Percentiles rank a stretch among this genome's conserved stretches.
phyloP scores from a whole-genome alignment of 495 filamentous ascomycete species.

The Penicillium egyptiacum region DNA sequence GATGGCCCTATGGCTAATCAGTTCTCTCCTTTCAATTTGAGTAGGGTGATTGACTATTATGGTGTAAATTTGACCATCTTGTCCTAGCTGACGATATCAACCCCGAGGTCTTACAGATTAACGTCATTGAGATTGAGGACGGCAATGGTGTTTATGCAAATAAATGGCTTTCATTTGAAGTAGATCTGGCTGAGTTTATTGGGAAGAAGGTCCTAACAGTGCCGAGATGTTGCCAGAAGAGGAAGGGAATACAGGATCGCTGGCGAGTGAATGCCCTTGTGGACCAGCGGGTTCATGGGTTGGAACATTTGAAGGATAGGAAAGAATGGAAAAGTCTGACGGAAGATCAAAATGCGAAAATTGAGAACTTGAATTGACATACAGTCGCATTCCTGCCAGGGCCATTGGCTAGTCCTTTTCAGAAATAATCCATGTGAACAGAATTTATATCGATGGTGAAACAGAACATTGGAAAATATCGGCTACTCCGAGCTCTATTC shows the following conservation, averaged over 20 bases:
- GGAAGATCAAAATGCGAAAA: too few relatives aligned
- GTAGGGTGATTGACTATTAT: constrained; percentile 41
- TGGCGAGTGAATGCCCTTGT: constrained; percentile 22
- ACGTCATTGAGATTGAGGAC: constrained; percentile 34
- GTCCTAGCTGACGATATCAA: constrained; percentile 29
- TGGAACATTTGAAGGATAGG: too few relatives aligned
- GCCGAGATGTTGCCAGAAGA: constrained; percentile 40
- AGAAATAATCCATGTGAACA: too few relatives aligned
- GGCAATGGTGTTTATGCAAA: constrained; percentile 34
- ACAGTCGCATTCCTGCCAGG: too few relatives aligned
- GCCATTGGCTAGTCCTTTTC: too few relatives aligned
- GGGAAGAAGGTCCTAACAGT: constrained; percentile 42
- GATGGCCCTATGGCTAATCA: not conserved
- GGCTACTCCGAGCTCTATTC: too few relatives aligned
- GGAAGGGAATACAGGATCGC: constrained; percentile 36
- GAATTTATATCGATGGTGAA: too few relatives aligned
- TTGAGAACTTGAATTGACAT: too few relatives aligned
- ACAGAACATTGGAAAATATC: too few relatives aligned
- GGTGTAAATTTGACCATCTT: constrained; percentile 42
- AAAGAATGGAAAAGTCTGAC: too few relatives aligned
- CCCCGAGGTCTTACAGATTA: constrained; percentile 37
- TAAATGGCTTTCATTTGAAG: constrained; percentile 24
- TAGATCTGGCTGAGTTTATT: constrained; percentile 32
- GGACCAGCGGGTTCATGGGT: too few relatives aligned
- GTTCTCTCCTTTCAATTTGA: not conserved